These are phyloP conservation scores for Suillus spraguei DNA, from an alignment of 768 basidiomycete species.

Conservation along the genomic window DNA sequence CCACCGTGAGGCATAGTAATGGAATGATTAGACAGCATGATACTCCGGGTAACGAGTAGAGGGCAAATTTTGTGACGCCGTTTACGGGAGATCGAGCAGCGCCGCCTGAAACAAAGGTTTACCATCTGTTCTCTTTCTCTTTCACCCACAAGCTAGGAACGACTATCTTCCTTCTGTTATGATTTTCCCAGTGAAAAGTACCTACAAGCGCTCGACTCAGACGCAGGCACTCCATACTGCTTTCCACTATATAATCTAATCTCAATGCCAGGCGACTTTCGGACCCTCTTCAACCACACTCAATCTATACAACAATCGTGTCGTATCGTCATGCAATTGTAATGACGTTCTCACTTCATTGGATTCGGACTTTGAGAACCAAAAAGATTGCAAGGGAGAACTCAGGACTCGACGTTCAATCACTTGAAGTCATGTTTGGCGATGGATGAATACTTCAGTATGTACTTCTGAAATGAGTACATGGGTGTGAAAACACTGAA, in stretches of 20 bases:
- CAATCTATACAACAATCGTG: neutral
- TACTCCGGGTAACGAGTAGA: no score
- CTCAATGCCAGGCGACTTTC: neutral
- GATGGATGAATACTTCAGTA: slow-evolving; percentile 16
- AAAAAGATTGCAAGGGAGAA: slow-evolving; percentile 44
- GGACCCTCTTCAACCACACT: neutral
- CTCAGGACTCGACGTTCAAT: slow-evolving; percentile 29
- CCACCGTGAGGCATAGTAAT: no score
- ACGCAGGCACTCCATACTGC: neutral
- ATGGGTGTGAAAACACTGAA: neutral
- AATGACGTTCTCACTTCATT: slow-evolving; percentile 54
- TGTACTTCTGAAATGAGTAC: neutral
- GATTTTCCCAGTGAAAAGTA: neutral
- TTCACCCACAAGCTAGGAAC: neutral
- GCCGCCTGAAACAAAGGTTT: neutral
- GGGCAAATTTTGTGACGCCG: no score
- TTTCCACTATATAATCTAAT: neutral
- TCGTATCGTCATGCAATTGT: neutral
- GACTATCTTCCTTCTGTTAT: neutral
- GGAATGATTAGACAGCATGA: no score
- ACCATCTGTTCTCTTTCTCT: neutral
- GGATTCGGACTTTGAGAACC: slow-evolving; percentile 48
- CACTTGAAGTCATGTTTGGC: slow-evolving; percentile 54
- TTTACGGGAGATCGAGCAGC: no score
- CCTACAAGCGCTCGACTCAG: neutral